Percentiles rank a stretch among this genome's conserved stretches.
Evolutionary conservation across 2,329 filamentous ascomycete genomes (phyloP).

Genomic region (Aspergillus novofumigatus): DNA sequence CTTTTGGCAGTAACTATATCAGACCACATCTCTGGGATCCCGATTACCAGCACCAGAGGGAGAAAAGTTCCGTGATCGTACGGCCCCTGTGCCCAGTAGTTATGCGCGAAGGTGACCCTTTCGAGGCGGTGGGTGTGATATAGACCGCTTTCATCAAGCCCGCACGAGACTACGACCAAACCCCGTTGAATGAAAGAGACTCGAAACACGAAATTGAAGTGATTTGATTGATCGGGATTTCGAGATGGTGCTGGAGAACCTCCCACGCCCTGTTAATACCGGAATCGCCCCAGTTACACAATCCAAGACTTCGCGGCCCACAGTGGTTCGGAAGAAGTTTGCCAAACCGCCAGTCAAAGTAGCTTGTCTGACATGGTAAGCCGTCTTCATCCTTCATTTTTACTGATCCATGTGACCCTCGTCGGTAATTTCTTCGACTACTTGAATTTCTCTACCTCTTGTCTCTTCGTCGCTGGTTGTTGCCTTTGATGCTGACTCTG

Average conservation of each 20-base stretch:
- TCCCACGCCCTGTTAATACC: slow-evolving; percentile 11
- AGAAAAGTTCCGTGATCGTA: background rate
- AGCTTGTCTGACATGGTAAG: slow-evolving; percentile 42
- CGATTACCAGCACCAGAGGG: slow-evolving; percentile 7
- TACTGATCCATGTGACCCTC: background rate
- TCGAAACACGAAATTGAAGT: background rate
- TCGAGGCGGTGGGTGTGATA: background rate
- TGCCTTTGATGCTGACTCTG: slow-evolving; percentile 5
- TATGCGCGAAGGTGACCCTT: background rate
- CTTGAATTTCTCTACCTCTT: slow-evolving; percentile 2
- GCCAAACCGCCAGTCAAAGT: slow-evolving; percentile 44
- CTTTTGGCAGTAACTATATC: slow-evolving; percentile 21
- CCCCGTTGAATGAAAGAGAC: background rate
- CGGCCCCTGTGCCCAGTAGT: slow-evolving; percentile 1
- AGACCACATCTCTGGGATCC: slow-evolving; percentile 20
- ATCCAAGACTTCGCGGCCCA: slow-evolving; percentile 23
- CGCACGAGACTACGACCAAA: background rate
- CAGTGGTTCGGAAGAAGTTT: slow-evolving; percentile 40
- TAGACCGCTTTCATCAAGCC: background rate
- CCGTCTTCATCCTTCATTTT: slow-evolving; percentile 2
- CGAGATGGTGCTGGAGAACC: slow-evolving; percentile 21
- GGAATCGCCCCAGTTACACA: slow-evolving; percentile 18
- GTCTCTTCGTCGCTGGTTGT: slow-evolving; percentile 1
- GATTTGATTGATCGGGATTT: slow-evolving; percentile 2
- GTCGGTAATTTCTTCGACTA: slow-evolving; percentile 5